Conservation (phyloP, 2,329 filamentous ascomycete species). For the Chrysoporthe cubensis region DNA sequence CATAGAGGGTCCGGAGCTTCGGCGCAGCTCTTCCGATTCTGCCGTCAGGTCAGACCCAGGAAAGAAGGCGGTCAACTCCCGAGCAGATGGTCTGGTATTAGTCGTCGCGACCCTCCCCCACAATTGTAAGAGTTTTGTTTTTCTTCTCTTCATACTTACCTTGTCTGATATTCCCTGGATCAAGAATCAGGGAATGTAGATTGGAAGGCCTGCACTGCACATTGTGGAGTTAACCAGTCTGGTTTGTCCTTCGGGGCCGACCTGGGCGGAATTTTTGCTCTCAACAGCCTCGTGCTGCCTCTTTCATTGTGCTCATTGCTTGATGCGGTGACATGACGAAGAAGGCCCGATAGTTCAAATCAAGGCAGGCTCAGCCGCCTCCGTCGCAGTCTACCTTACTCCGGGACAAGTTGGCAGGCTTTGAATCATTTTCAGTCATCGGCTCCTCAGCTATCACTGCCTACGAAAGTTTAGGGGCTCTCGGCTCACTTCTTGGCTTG, state of each 20-base stretch:
- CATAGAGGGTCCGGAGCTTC: constrained; percentile 22
- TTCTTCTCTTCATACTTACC: constrained; percentile 51
- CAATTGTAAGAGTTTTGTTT: not conserved
- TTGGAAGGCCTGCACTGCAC: constrained; percentile 57
- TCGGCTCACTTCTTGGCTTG: too few species aligned
- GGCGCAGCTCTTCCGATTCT: constrained; percentile 24
- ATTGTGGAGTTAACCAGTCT: constrained; percentile 52
- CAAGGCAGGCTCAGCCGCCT: too few species aligned
- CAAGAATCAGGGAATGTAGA: constrained; percentile 47
- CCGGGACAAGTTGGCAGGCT: too few species aligned
- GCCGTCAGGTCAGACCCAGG: not conserved
- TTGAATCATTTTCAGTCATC: too few species aligned
- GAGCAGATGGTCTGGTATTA: constrained; percentile 18
- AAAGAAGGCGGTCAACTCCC: constrained; percentile 9
- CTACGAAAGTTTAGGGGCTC: too few species aligned
- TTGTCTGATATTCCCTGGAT: constrained; percentile 48
- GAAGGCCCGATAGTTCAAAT: constrained; percentile 29
- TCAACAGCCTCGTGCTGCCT: constrained; percentile 29
- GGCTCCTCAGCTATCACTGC: too few species aligned
- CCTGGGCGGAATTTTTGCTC: constrained; percentile 55
- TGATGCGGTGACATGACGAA: constrained; percentile 49
- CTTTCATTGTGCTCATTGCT: constrained; percentile 51
- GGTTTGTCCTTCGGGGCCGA: constrained; percentile 58
- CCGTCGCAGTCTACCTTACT: too few species aligned
- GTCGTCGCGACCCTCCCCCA: constrained; percentile 18